phyloP scores from a whole-genome alignment of 148 eudicot genomes.

The Camellia japonica region DNA sequence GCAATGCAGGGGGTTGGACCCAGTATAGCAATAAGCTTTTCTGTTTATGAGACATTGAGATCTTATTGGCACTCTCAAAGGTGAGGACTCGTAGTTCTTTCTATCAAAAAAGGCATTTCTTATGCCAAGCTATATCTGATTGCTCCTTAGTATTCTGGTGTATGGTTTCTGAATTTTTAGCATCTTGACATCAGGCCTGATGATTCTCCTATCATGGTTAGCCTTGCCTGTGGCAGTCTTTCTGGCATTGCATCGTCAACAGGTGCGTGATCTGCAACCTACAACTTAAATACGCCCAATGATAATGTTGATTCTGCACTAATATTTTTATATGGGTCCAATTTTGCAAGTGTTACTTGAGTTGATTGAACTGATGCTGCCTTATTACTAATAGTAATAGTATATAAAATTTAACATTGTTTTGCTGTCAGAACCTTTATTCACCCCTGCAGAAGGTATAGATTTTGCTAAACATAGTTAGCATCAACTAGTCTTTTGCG shows the following conservation, averaged over 20 bases:
- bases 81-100: constrained; percentile 26
- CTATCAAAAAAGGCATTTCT: constrained; percentile 6
- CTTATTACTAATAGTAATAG: neutral
- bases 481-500: neutral
- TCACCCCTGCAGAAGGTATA: neutral
- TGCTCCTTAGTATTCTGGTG: constrained; percentile 7
- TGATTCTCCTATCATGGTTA: constrained; percentile 50
- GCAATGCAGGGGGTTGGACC: constrained; percentile 87
- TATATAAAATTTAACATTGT: neutral
- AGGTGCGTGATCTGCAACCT: constrained; percentile 30
- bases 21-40: constrained; percentile 81
- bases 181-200: constrained; percentile 49
- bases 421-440: neutral
- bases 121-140: neutral
- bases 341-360: neutral
- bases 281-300: neutral
- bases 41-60: constrained; percentile 74
- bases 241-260: constrained; percentile 79
- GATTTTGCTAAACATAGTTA: neutral
- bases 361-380: neutral
- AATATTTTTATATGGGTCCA: neutral
- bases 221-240: constrained; percentile 81
- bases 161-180: constrained; percentile 8
- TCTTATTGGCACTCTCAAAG: constrained; percentile 68
- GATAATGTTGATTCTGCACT: neutral